Base-by-base conservation (phyloP, 208 protist genomes). In the Kentomonas sorsogonicus region DNA sequence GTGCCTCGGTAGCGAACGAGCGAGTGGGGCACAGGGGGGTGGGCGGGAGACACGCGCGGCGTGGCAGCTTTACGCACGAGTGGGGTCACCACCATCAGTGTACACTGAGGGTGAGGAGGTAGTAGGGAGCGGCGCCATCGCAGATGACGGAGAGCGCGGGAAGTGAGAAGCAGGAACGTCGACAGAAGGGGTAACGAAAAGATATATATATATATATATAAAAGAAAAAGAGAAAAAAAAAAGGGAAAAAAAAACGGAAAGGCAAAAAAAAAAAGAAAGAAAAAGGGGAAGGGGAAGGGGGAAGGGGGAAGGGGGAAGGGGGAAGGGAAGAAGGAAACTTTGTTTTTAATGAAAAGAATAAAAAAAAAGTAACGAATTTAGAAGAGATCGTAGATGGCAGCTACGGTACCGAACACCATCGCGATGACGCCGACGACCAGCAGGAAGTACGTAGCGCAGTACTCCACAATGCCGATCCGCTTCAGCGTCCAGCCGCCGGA, bases 381-480 rank as follows among this genome's bases (percentile, higher is more conserved):
- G 13, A 57, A 33, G 2, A 57, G 58, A 23, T 44, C 66, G 53
- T 80, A 82, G 27, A 89, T 77, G 15, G 83, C 55, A 11, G 72
- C 33, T 2, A 36, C 62, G 10, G 83, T 86, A 30, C 83, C 74
- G 60, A 77, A 86, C 29, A 83, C 76, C 33, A 83, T 66, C 10
- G 59, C 77, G 34, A 90, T 70, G 38, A 86, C 69, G 22, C 83
- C 83, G 31, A 53, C 59, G 13, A 90, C 39, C 15, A 90, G 66
- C 10, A 90, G 66, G 1, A 75, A 45, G 53, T 84, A 79, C 31
- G 79, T 77, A 18, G 60, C 74, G 22, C 77, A 18, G 53, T 77
- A 90, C 47, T 83, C 56, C 23, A 69, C 45, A 50, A 56, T 65
- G 5, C 78, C 77, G 0, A 74, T 72, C 2, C 26, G 58, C 40